Conservation (phyloP, 1,284 basidiomycete species). For the Earliella scabrosa region DNA sequence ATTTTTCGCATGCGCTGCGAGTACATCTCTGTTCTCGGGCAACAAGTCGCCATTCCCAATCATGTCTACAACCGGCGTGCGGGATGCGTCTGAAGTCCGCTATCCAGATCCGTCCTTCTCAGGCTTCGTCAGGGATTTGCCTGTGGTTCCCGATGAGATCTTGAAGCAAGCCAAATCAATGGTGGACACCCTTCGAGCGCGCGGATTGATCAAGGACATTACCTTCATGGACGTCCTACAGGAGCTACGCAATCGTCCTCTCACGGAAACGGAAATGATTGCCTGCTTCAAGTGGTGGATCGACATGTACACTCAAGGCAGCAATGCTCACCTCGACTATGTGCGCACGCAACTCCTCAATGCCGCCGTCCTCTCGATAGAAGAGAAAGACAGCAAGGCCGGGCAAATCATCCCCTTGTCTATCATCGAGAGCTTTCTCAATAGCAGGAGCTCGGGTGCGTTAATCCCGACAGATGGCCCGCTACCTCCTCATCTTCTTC, state of each 20-base stretch:
- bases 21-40: slow-evolving; percentile 29
- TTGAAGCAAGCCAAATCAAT: slow-evolving; percentile 68
- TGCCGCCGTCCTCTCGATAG: slow-evolving; percentile 64
- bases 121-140: slow-evolving; percentile 81
- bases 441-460: slow-evolving; percentile 58
- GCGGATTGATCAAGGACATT: slow-evolving; percentile 81
- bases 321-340: slow-evolving; percentile 44
- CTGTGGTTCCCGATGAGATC: slow-evolving; percentile 75
- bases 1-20: slow-evolving; percentile 74
- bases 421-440: slow-evolving; percentile 76
- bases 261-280: slow-evolving; percentile 77
- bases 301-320: slow-evolving; percentile 57
- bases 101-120: slow-evolving; percentile 78
- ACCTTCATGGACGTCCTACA: slow-evolving; percentile 86
- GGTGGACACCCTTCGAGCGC: slow-evolving; percentile 67
- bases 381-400: slow-evolving; percentile 40
- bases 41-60: slow-evolving; percentile 60
- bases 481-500: slow-evolving; percentile 79
- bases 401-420: slow-evolving; percentile 72
- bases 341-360: slow-evolving; percentile 70
- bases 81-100: slow-evolving; percentile 73
- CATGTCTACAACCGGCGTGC: slow-evolving; percentile 82
- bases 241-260: slow-evolving; percentile 77
- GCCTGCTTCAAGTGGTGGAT: slow-evolving; percentile 94
- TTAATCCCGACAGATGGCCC: slow-evolving; percentile 84